phyloP scores from a whole-genome alignment of 225 moss, liverwort and hornwort genomes.

The Physcomitrellopsis africana region DNA sequence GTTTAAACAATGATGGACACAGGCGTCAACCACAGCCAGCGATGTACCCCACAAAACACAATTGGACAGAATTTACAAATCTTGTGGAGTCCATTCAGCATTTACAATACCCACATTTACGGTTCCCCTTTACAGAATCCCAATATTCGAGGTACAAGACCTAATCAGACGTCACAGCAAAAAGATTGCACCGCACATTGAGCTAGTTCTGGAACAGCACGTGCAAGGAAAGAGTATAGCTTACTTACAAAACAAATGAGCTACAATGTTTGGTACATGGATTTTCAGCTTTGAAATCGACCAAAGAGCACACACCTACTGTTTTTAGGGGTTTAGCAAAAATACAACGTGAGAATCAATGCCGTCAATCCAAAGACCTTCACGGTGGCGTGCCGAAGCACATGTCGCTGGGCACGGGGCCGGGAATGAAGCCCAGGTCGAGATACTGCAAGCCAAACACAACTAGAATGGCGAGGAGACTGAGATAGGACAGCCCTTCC shows the following conservation, averaged over 20 bases:
- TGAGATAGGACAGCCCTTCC: conserved; percentile 85
- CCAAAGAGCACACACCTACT: not conserved
- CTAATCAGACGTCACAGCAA: not conserved
- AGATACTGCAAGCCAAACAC: conserved; percentile 88
- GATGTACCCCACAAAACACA: too few species aligned
- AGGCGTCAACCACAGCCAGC: too few species aligned
- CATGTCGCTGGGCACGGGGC: conserved; percentile 93
- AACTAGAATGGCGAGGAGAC: conserved; percentile 73
- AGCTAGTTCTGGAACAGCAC: not conserved
- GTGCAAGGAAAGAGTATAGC: not conserved
- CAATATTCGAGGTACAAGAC: not conserved
- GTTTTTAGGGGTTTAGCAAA: not conserved
- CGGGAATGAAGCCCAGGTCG: conserved; percentile 91
- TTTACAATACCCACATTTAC: too few species aligned
- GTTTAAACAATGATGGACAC: too few species aligned
- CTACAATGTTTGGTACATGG: conserved; percentile 16
- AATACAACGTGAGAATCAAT: not conserved
- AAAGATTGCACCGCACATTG: not conserved
- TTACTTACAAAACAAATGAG: not conserved
- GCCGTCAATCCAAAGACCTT: not conserved
- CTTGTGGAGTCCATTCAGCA: too few species aligned
- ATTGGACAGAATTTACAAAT: too few species aligned
- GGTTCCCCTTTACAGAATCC: not conserved
- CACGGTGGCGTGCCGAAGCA: conserved; percentile 73
- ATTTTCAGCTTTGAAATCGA: too few species aligned